Base-by-base conservation (phyloP, 768 basidiomycete genomes). In the Baorangia bicolor region DNA sequence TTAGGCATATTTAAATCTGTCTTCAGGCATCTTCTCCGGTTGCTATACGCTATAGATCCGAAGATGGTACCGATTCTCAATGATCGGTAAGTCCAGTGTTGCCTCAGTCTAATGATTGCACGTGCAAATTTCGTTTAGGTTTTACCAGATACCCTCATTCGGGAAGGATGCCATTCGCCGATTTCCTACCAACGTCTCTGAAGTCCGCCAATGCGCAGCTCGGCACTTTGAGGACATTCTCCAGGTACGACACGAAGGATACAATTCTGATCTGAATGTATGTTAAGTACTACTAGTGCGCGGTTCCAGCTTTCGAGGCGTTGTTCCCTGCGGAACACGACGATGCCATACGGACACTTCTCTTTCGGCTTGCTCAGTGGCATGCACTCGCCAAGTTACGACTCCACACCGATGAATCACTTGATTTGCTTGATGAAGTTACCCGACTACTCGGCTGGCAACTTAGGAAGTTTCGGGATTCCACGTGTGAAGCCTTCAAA, bases 191-290 rank as follows among this genome's bases (percentile, higher is more conserved):
- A 76, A 77, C 54, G 65, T 71, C 1, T 70, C 73, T 0, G 70
- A 69, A 16, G 69, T 77, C 67, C 72, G 71, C 37, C 68, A 74
- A 30, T 51, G 72, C 3, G 72, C 73, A 8, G 78, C 69, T 1
- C 59, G 71, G 0, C 73, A 80, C 43, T 80, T 74, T 49, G 75
- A 79, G 47, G 76, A 81, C 38, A 54, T 78, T 1, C 61, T 80
- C 0, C 77, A 79, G 69, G 79, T 62, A 30, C 21, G 30, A 21
- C 18, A 21, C 9, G 0, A 11, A 11, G 11, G 33, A 34, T 30
- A 20, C 45, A 35, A n/a, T n/a, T n/a, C n/a, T 14, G 6, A 39
- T 39, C 38, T 2, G 20, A n/a, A 39, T 4, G 18, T 41, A 25
- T 13, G 6, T 13, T 6, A 14, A 14, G 39, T n/a, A 18, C 4